Evolutionary conservation across 2,329 filamentous ascomycete species (phyloP).

Genomic region (Nannizzia gypsea): DNA sequence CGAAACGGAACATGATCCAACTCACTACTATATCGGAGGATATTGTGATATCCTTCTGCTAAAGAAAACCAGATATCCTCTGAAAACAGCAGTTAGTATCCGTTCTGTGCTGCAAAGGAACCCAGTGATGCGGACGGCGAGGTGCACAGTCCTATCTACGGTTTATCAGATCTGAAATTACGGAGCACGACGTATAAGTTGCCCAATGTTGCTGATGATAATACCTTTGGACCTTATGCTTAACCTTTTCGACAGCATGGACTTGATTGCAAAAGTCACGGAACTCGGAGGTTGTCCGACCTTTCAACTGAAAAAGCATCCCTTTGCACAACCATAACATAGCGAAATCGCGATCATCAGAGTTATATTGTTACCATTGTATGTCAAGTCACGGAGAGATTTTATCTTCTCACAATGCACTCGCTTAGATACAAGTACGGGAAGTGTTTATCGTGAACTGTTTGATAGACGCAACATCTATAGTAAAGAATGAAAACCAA

Average conservation of each 20-base stretch:
- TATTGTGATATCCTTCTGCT: not conserved
- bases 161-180: not conserved
- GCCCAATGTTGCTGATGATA: not conserved
- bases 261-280: not conserved
- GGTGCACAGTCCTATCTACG: not conserved
- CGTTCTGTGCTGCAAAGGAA: no score
- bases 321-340: not conserved
- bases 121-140: not conserved
- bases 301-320: not conserved
- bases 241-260: not conserved
- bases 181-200: not conserved
- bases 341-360: not conserved
- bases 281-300: not conserved
- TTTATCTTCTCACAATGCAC: not conserved
- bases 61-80: not conserved
- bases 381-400: not conserved
- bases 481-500: not conserved
- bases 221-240: not conserved
- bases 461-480: not conserved
- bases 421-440: not conserved
- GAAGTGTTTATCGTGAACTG: not conserved
- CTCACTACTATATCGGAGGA: not conserved
- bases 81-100: not conserved
- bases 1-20: not conserved
- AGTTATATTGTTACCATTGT: not conserved